These are phyloP conservation scores for Aspergillus chevalieri DNA, from an alignment of 2,329 filamentous ascomycete genomes.

Conservation along the genomic window DNA sequence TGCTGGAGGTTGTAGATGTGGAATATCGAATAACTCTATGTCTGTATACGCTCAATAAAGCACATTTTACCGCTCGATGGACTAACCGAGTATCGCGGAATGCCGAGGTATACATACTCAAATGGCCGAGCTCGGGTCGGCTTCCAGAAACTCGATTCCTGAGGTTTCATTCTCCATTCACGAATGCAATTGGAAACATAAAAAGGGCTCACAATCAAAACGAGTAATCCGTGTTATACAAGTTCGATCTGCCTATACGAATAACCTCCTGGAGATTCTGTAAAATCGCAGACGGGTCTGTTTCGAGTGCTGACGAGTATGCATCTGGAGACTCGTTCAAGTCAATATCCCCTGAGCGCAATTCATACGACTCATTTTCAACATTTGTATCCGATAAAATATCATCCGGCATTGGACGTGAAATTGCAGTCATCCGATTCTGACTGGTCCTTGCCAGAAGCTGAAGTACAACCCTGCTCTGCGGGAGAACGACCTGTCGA, in stretches of 20 bases:
- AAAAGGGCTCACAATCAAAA: not conserved
- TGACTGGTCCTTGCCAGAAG: slow-evolving; percentile 5
- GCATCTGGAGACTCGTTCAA: not conserved
- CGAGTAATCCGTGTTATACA: not conserved
- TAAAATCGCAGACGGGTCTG: slow-evolving; percentile 1
- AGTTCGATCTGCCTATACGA: not conserved
- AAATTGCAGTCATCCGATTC: not conserved
- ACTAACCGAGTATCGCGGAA: too few relatives aligned
- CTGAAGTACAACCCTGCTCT: slow-evolving; percentile 9
- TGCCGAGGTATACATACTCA: too few relatives aligned
- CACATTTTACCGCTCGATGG: too few relatives aligned
- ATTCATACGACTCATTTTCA: not conserved
- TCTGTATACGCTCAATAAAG: too few relatives aligned
- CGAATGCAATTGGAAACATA: too few relatives aligned
- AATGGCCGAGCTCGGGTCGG: not conserved
- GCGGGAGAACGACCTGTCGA: slow-evolving; percentile 9
- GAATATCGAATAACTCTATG: too few relatives aligned
- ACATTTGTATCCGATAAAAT: not conserved
- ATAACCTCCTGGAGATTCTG: slow-evolving; percentile 5
- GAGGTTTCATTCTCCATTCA: not conserved
- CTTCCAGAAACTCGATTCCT: not conserved
- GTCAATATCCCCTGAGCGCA: not conserved
- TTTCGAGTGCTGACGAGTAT: not conserved
- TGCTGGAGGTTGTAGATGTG: too few relatives aligned
- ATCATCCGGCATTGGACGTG: not conserved